Percentiles rank a stretch among this genome's conserved stretches.
Evolutionary conservation across 169 alveolate species (phyloP).

Genomic region (Eimeria acervulina): DNA sequence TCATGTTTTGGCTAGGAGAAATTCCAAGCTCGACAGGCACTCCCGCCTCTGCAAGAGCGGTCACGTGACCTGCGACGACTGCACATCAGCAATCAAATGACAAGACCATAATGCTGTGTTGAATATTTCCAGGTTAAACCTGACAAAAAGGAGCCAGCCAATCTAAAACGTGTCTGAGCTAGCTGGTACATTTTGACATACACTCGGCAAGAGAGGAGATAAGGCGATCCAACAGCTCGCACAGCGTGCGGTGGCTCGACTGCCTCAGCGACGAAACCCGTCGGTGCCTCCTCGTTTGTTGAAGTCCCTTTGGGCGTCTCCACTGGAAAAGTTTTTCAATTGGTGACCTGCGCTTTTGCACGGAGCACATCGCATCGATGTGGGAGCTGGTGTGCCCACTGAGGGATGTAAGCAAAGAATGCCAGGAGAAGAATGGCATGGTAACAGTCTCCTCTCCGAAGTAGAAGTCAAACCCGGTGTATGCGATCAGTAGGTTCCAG

Average conservation of each 20-base stretch:
- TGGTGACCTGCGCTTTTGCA: constrained; percentile 39
- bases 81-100: neutral
- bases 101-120: neutral
- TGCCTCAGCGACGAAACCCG: constrained; percentile 13
- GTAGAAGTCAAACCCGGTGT: constrained; percentile 56
- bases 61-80: constrained; percentile 48
- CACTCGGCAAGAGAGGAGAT: constrained; percentile 63
- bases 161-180: neutral
- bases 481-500: constrained; percentile 64
- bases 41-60: constrained; percentile 62
- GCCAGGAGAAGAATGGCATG: constrained; percentile 56
- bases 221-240: constrained; percentile 66
- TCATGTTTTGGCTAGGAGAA: constrained; percentile 56
- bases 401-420: constrained; percentile 32
- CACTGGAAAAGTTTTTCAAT: neutral
- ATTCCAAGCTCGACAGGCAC: constrained; percentile 73
- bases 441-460: constrained; percentile 2
- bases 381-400: constrained; percentile 49
- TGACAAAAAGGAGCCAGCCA: too few species aligned
- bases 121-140: neutral
- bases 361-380: constrained; percentile 75
- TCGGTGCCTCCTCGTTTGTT: neutral
- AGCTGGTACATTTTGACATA: neutral
- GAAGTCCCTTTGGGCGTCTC: neutral
- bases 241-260: constrained; percentile 71